phyloP scores from a whole-genome alignment of 306 rosid species.

The Astragalus glycyphyllos region DNA sequence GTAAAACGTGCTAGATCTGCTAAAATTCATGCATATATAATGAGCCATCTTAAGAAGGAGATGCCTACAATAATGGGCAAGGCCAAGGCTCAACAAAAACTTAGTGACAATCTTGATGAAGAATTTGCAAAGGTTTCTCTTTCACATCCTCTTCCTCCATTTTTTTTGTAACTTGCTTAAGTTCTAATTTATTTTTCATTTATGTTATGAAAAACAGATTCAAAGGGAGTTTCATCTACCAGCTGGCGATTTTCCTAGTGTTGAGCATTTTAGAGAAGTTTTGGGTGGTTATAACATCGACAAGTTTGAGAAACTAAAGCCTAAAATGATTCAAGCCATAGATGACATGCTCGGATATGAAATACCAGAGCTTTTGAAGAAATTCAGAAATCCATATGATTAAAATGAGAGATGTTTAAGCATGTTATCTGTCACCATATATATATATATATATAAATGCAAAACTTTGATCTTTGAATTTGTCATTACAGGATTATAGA shows the following conservation, averaged over 20 bases:
- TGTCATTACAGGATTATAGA: neutral
- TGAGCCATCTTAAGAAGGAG: slow-evolving; percentile 88
- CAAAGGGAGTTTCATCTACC: slow-evolving; percentile 90
- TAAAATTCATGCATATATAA: slow-evolving; percentile 89
- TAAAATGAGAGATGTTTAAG: slow-evolving; percentile 30
- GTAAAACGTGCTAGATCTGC: slow-evolving; percentile 98
- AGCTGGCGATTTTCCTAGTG: slow-evolving; percentile 84
- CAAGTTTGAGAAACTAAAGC: slow-evolving; percentile 88
- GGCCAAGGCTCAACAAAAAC: slow-evolving; percentile 86
- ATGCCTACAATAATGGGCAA: slow-evolving; percentile 97
- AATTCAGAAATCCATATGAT: slow-evolving; percentile 85
- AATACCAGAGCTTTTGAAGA: slow-evolving; percentile 85
- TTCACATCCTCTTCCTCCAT: neutral
- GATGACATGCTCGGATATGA: slow-evolving; percentile 98
- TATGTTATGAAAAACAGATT: slow-evolving; percentile 53
- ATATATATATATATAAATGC: neutral
- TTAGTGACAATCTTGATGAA: slow-evolving; percentile 70
- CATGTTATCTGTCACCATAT: neutral
- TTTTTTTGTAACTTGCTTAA: slow-evolving; percentile 11
- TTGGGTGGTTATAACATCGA: slow-evolving; percentile 71
- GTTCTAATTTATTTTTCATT: slow-evolving; percentile 3
- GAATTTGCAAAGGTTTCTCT: slow-evolving; percentile 78
- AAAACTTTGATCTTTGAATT: slow-evolving; percentile 13
- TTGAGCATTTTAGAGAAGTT: slow-evolving; percentile 71
- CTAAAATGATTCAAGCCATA: slow-evolving; percentile 85